Evolutionary conservation across 2,329 filamentous ascomycete genomes (phyloP).

Genomic region (Zasmidium cellare): DNA sequence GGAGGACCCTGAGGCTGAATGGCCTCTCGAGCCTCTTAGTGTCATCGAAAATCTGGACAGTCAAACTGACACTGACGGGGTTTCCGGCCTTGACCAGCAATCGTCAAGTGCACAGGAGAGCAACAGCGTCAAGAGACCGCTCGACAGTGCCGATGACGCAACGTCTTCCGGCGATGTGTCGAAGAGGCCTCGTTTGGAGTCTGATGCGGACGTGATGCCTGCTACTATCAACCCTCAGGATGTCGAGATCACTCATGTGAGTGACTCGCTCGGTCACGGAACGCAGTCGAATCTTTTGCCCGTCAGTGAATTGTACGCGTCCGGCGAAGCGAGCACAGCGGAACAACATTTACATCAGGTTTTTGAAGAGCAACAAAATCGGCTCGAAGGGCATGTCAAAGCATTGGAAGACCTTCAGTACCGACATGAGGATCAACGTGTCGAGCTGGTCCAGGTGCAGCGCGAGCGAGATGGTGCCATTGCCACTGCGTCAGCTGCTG

Average conservation of each 20-base stretch:
- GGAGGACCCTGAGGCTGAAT: conserved; percentile 17
- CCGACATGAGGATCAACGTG: conserved; percentile 33
- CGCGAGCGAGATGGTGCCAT: conserved; percentile 30
- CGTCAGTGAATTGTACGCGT: background rate
- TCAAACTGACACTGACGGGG: conserved; percentile 29
- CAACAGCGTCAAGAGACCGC: conserved; percentile 21
- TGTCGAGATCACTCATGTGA: conserved; percentile 41
- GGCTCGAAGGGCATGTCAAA: conserved; percentile 29
- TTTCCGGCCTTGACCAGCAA: background rate
- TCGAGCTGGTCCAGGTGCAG: conserved; percentile 25
- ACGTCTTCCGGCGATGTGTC: conserved; percentile 5
- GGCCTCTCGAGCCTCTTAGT: conserved; percentile 28
- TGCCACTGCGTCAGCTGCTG: conserved; percentile 22
- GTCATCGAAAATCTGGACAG: conserved; percentile 33
- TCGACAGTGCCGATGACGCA: conserved; percentile 9
- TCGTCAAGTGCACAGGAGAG: background rate
- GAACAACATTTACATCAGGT: conserved; percentile 26
- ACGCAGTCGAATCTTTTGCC: conserved; percentile 12
- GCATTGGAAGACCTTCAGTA: conserved; percentile 35
- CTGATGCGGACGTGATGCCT: conserved; percentile 16
- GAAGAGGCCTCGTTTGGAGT: conserved; percentile 28
- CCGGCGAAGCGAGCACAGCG: conserved; percentile 8
- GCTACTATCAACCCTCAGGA: conserved; percentile 35
- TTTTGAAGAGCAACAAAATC: conserved; percentile 24
- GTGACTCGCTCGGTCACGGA: conserved; percentile 42